A percentile compares a stretch with the other conserved stretches of the same genome.
phyloP scores from a whole-genome alignment of 31 red algal genomes.

The Odonthalia washingtoniensis region DNA sequence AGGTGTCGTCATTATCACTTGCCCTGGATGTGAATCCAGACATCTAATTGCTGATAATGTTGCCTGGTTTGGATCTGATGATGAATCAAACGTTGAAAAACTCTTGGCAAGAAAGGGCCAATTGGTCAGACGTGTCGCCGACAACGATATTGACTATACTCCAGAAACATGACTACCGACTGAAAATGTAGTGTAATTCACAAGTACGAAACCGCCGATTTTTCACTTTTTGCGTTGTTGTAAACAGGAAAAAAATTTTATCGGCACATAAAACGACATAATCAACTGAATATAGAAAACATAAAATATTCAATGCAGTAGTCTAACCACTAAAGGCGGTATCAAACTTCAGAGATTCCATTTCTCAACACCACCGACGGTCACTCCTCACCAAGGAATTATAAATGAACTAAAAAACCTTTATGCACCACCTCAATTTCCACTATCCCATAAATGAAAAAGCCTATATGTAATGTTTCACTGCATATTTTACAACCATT shows the following conservation, averaged over 20 bases:
- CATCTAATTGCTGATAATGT: conserved; percentile 75
- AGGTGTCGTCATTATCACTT: conserved; percentile 67
- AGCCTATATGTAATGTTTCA: no score
- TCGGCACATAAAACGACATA: no score
- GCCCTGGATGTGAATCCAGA: conserved; percentile 55
- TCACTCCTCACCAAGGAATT: no score
- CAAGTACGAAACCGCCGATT: background rate
- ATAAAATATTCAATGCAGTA: no score
- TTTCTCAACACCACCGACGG: no score
- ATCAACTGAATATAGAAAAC: no score
- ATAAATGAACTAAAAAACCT: no score
- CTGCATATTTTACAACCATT: no score
- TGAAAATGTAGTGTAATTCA: background rate
- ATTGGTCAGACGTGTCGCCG: conserved; percentile 37
- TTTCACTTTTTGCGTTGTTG: no score
- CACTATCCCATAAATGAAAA: conserved; percentile 34
- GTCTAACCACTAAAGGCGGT: no score
- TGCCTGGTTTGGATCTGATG: conserved; percentile 72
- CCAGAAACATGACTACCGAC: conserved; percentile 16
- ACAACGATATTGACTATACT: conserved; percentile 38
- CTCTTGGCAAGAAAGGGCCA: conserved; percentile 47
- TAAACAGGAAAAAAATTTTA: no score
- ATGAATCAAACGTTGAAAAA: conserved; percentile 61
- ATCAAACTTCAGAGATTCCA: no score
- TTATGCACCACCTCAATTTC: conserved; percentile 29